A percentile compares a stretch with the other conserved stretches of the same genome.
These are phyloP conservation scores for Macrolepiota dolichaula DNA, from an alignment of 768 basidiomycete genomes.

Conservation along the genomic window DNA sequence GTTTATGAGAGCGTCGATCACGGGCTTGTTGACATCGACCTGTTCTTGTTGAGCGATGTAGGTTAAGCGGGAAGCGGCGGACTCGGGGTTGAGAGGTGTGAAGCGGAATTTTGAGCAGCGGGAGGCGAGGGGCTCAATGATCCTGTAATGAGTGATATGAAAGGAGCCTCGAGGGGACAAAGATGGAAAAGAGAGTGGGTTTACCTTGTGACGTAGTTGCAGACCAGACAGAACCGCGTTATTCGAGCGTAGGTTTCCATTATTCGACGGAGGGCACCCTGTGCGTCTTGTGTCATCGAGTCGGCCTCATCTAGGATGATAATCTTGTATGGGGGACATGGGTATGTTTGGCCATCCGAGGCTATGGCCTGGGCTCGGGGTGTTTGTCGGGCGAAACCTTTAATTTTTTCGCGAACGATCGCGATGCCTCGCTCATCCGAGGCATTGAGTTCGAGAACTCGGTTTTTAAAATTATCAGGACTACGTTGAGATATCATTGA, in stretches of 20 bases:
- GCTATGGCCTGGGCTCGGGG: constrained; percentile 72
- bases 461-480: constrained; percentile 88
- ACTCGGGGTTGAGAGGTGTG: constrained; percentile 80
- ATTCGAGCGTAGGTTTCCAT: constrained; percentile 99
- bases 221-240: constrained; percentile 96
- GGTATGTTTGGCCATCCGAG: constrained; percentile 83
- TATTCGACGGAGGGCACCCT: constrained; percentile 93
- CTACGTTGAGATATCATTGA: constrained; percentile 33
- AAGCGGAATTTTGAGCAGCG: constrained; percentile 99
- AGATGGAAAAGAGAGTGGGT: constrained; percentile 15
- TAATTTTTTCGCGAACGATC: constrained; percentile 98
- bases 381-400: constrained; percentile 93
- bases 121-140: constrained; percentile 98
- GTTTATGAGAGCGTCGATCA: constrained; percentile 69
- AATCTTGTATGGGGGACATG: constrained; percentile 98
- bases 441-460: constrained; percentile 96
- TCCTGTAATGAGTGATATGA: constrained; percentile 44
- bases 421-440: constrained; percentile 97
- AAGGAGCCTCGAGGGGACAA: neutral
- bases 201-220: constrained; percentile 98
- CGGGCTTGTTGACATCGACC: constrained; percentile 52
- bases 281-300: constrained; percentile 99
- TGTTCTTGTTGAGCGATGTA: constrained; percentile 80
- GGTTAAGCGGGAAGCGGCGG: constrained; percentile 70
- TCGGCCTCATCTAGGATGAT: constrained; percentile 99